phyloP scores from a whole-genome alignment of 1,284 basidiomycete genomes.

The Leccinum solheimii region DNA sequence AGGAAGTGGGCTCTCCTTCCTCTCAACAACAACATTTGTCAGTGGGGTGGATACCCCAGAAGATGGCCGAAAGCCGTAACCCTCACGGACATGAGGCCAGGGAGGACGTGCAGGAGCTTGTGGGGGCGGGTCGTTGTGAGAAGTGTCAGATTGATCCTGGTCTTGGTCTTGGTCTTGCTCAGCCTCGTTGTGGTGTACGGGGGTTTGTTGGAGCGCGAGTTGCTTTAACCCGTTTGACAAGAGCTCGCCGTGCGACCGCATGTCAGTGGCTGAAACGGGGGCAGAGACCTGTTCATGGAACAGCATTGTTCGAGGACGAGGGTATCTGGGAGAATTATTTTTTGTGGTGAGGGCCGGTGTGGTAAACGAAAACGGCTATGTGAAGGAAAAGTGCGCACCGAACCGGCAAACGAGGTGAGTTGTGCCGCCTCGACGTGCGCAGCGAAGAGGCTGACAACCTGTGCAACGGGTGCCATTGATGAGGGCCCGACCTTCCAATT shows the following conservation, averaged over 20 bases:
- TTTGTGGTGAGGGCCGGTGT: background rate
- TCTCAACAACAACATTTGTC: conserved; percentile 30
- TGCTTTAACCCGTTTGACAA: conserved; percentile 29
- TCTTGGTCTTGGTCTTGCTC: background rate
- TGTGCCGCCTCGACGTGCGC: conserved; percentile 1
- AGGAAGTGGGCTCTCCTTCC: conserved; percentile 53
- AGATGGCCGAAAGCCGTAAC: conserved; percentile 76
- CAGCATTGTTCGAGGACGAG: background rate
- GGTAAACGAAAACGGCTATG: conserved; percentile 20
- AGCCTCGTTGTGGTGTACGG: background rate
- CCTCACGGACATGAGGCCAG: conserved; percentile 55
- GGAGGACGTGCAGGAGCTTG: conserved; percentile 20
- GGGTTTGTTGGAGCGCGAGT: conserved; percentile 15
- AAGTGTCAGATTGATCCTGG: conserved; percentile 2
- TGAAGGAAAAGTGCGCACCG: conserved; percentile 20
- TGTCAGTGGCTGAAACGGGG: conserved; percentile 9
- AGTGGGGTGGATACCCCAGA: conserved; percentile 70
- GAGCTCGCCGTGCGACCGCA: conserved; percentile 26
- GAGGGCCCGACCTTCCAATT: conserved; percentile 24
- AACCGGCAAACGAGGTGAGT: conserved; percentile 13
- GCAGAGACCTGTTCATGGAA: background rate
- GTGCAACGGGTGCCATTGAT: conserved; percentile 3
- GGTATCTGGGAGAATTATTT: background rate
- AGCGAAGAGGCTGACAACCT: conserved; percentile 19
- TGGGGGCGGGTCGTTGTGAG: conserved; percentile 14